A percentile compares a stretch with the other conserved stretches of the same genome.
These are phyloP conservation scores for Sclerotinia glacialis DNA, from an alignment of 2,329 filamentous ascomycete species.

Conservation along the genomic window DNA sequence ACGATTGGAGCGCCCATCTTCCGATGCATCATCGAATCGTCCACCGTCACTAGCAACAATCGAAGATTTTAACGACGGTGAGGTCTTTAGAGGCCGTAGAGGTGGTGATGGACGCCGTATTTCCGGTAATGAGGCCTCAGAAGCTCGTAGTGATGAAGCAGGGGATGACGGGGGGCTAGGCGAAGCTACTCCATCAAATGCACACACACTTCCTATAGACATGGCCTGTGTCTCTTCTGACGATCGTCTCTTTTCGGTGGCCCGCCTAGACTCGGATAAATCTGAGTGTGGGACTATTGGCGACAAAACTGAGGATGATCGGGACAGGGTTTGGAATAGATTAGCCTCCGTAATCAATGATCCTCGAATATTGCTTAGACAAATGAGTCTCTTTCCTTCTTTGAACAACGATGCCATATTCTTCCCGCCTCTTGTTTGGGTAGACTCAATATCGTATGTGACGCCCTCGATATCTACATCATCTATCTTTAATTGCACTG, in stretches of 20 bases:
- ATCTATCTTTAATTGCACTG: constrained; percentile 63
- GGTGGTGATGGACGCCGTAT: background rate
- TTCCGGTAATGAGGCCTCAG: constrained; percentile 26
- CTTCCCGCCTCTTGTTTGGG: constrained; percentile 33
- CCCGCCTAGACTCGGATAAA: constrained; percentile 40
- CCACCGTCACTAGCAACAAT: constrained; percentile 35
- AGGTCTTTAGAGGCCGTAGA: background rate
- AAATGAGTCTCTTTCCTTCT: constrained; percentile 63
- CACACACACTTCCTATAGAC: constrained; percentile 40
- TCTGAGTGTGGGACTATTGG: constrained; percentile 51
- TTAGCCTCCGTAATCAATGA: constrained; percentile 66
- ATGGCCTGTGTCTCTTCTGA: constrained; percentile 33
- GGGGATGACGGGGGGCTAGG: constrained; percentile 25
- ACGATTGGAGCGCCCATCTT: constrained; percentile 35
- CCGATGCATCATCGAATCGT: constrained; percentile 40
- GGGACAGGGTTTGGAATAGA: constrained; percentile 59
- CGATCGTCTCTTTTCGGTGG: constrained; percentile 17
- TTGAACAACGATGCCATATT: constrained; percentile 43
- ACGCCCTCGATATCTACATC: constrained; percentile 66
- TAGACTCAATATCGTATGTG: constrained; percentile 41
- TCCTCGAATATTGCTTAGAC: constrained; percentile 61
- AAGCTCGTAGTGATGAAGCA: constrained; percentile 27
- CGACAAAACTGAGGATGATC: constrained; percentile 57
- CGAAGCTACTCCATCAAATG: constrained; percentile 28
- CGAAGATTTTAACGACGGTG: constrained; percentile 25